A percentile compares a stretch with the other conserved stretches of the same genome.
These are phyloP conservation scores for Hymenoscyphus fraxineus DNA, from an alignment of 2,329 filamentous ascomycete species.

Conservation along the genomic window DNA sequence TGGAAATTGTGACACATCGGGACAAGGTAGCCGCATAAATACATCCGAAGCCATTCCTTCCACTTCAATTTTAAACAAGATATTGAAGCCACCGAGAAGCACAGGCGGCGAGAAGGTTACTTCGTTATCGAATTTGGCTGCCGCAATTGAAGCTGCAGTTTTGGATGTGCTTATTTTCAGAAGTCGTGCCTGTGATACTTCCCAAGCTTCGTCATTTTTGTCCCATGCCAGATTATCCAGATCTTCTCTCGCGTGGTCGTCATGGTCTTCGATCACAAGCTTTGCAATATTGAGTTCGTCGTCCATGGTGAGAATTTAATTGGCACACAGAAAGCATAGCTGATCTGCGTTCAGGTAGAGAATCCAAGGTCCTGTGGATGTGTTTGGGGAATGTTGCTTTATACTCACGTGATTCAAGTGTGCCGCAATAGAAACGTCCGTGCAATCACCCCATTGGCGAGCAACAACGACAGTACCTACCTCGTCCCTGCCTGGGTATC, in stretches of 20 bases:
- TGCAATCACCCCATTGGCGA: too few species aligned
- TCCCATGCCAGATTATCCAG: conserved; percentile 26
- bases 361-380: too few species aligned
- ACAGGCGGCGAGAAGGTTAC: conserved; percentile 14
- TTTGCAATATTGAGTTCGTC: too few species aligned
- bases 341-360: too few species aligned
- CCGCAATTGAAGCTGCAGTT: conserved; percentile 14
- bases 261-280: too few species aligned
- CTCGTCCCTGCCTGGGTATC: too few species aligned
- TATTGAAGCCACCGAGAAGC: neutral
- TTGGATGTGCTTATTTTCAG: conserved; percentile 8
- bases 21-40: conserved; percentile 16
- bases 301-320: too few species aligned
- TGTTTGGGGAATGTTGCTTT: too few species aligned
- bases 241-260: conserved; percentile 13
- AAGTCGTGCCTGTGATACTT: conserved; percentile 18
- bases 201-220: conserved; percentile 22
- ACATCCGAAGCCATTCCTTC: conserved; percentile 17
- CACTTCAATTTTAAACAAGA: conserved; percentile 21
- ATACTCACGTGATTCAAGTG: too few species aligned
- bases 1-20: conserved; percentile 15
- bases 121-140: conserved; percentile 17
- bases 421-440: too few species aligned
- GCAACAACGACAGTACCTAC: too few species aligned
- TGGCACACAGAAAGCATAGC: too few species aligned